phyloP scores from a whole-genome alignment of 2,329 filamentous ascomycete species.

The Penicillium sp. region DNA sequence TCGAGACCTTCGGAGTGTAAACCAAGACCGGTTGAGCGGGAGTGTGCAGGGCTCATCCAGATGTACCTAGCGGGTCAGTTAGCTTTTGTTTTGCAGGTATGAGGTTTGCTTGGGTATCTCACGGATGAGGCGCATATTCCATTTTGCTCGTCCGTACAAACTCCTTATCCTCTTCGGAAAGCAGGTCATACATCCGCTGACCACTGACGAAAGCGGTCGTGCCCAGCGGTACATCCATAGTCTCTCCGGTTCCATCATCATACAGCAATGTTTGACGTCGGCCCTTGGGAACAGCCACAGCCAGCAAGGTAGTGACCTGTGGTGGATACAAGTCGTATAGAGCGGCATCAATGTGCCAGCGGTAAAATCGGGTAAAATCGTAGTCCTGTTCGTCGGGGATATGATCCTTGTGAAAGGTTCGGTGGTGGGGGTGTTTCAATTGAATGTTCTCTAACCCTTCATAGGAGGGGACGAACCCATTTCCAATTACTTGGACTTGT shows the following conservation, averaged over 20 bases:
- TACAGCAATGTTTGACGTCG: constrained; percentile 69
- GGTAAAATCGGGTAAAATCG: constrained; percentile 64
- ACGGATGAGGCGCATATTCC: constrained; percentile 77
- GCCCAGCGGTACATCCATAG: constrained; percentile 68
- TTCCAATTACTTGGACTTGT: constrained; percentile 78
- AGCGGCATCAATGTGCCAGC: constrained; percentile 80
- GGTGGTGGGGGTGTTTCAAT: constrained; percentile 74
- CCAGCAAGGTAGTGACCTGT: constrained; percentile 70
- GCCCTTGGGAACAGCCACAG: constrained; percentile 70
- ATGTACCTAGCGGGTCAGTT: constrained; percentile 50
- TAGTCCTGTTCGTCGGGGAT: constrained; percentile 64
- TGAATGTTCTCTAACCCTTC: constrained; percentile 69
- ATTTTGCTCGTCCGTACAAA: constrained; percentile 68
- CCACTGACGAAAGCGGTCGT: constrained; percentile 75
- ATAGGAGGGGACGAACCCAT: constrained; percentile 68
- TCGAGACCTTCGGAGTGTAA: constrained; percentile 67
- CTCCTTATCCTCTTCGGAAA: constrained; percentile 65
- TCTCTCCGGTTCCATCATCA: constrained; percentile 69
- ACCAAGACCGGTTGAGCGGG: constrained; percentile 69
- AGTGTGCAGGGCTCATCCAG: constrained; percentile 73
- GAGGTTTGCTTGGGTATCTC: constrained; percentile 2
- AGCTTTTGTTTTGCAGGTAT: neutral
- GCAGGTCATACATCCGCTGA: constrained; percentile 67
- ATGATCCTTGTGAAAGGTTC: constrained; percentile 68
- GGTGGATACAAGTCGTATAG: constrained; percentile 75